Base-by-base conservation (phyloP, 306 rosid species). In the Cicer cuneatum region DNA sequence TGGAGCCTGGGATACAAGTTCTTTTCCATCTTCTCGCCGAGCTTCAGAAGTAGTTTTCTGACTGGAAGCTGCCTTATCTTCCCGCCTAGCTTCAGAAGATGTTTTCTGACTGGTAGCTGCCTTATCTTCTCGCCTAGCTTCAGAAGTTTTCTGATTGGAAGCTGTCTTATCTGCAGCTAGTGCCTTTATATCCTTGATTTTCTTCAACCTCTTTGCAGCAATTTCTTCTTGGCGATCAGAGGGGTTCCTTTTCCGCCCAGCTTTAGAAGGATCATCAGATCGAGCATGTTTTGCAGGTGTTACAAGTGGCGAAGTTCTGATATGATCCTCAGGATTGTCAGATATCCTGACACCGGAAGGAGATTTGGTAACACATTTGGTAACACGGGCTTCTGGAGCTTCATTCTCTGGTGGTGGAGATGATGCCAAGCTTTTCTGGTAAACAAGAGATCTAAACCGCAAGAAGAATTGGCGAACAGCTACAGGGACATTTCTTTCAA, bases 201-300 rank as follows among this genome's bases (percentile, higher is more conserved):
- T 95, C 88, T 95, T 95, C 68, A 85, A 57, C 80, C 87, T 89
- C 83, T 92, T 95, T 0, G 93, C 93, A 49, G 97, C 87, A 51
- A 87, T 92, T 76, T 95, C 98, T 81, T 88, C 99, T 83, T 92
- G 98, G 40, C 97, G 97, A 74, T 90, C 99, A 54, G 99, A 92
- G 21, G 83, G 91, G 15, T 75, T 82, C 75, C 99, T 89, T 77
- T 92, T 95, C 81, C 93, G 83, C 64, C 99, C 99, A 63, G 91
- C 69, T 80, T 82, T 85, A 12, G 91, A 83, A 19, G 92, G 97
- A 81, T 92, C 96, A 11, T 83, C 89, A 5, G 87, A 82, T 77
- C 99, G 85, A 72, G 72, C 83, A 52, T 86, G 93, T 84, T 89
- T 95, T 45, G 66, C 87, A 4, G 87, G 78, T 56, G 87, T 94